phyloP scores from a whole-genome alignment of 495 filamentous ascomycete species.

The Penicillium verhagenii region DNA sequence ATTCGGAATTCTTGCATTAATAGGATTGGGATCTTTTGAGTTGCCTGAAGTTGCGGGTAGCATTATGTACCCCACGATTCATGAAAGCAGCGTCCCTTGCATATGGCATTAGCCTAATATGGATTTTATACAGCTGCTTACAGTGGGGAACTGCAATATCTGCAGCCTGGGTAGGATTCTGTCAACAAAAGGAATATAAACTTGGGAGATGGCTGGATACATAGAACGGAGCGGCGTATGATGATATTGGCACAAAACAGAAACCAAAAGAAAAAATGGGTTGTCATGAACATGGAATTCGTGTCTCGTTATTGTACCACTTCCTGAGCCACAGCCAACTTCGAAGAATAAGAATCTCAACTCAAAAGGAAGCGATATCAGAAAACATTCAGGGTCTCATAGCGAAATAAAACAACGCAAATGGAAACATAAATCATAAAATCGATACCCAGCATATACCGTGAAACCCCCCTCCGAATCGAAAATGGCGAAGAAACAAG shows the following conservation, averaged over 20 bases:
- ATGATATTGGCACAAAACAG: slow-evolving; percentile 10
- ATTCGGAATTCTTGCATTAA: slow-evolving; percentile 18
- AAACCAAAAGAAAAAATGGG: slow-evolving; percentile 11
- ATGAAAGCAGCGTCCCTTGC: slow-evolving; percentile 11
- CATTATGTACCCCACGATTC: not conserved
- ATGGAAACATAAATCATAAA: slow-evolving; percentile 6
- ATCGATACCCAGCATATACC: slow-evolving; percentile 8
- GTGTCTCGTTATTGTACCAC: slow-evolving; percentile 27
- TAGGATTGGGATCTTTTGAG: slow-evolving; percentile 6
- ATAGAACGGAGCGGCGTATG: slow-evolving; percentile 14
- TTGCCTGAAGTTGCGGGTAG: not conserved
- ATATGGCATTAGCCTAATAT: slow-evolving; percentile 1
- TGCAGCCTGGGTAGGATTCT: not conserved
- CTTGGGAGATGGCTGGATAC: slow-evolving; percentile 9
- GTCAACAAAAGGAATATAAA: slow-evolving; percentile 1
- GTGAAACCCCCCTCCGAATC: not conserved
- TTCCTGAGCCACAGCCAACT: slow-evolving; percentile 11
- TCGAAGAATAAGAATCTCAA: slow-evolving; percentile 24
- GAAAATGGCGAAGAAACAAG: slow-evolving; percentile 4
- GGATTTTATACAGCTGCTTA: not conserved
- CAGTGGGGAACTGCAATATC: slow-evolving; percentile 5
- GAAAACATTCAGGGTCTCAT: slow-evolving; percentile 13
- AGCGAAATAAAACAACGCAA: slow-evolving; percentile 1
- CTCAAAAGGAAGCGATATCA: slow-evolving; percentile 20
- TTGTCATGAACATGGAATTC: slow-evolving; percentile 32